phyloP scores from a whole-genome alignment of 768 basidiomycete species.

The Sarcomyxa edulis region DNA sequence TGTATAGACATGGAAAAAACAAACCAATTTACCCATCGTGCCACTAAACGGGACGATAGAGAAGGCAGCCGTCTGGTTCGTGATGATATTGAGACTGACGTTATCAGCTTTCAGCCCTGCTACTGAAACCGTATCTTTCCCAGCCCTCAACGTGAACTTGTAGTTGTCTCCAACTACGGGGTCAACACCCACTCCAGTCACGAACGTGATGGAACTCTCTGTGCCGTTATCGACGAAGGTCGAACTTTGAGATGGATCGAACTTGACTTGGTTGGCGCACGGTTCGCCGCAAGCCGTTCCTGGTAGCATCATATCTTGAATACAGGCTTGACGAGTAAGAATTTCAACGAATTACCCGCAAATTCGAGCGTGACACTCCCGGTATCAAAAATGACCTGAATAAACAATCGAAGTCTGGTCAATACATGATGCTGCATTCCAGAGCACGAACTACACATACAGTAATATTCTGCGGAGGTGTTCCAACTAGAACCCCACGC shows the following conservation, averaged over 20 bases:
- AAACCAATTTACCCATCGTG: too few species aligned
- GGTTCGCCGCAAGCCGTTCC: too few species aligned
- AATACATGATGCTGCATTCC: conserved; percentile 2
- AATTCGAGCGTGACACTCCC: conserved; percentile 45
- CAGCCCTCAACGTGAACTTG: conserved; percentile 38
- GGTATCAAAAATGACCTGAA: conserved; percentile 57
- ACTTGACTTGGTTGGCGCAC: too few species aligned
- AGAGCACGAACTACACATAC: conserved; percentile 23
- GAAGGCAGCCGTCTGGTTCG: conserved; percentile 47
- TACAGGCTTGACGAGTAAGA: neutral
- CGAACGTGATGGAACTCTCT: conserved; percentile 42
- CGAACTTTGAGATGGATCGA: too few species aligned
- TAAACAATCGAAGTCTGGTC: too few species aligned
- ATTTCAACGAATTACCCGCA: conserved; percentile 29
- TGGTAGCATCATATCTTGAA: conserved; percentile 22
- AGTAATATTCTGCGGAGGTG: conserved; percentile 42
- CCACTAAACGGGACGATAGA: conserved; percentile 51
- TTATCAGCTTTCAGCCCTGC: conserved; percentile 34
- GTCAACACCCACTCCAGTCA: conserved; percentile 51
- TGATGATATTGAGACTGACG: conserved; percentile 44
- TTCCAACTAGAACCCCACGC: conserved; percentile 42
- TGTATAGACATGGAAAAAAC: too few species aligned
- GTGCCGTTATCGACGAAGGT: conserved; percentile 42
- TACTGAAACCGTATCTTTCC: conserved; percentile 42
- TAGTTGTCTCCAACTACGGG: conserved; percentile 47